Percentiles rank a stretch among this genome's conserved stretches.
Conservation (phyloP, 345 rosid species). For the Ceriops zippeliana region DNA sequence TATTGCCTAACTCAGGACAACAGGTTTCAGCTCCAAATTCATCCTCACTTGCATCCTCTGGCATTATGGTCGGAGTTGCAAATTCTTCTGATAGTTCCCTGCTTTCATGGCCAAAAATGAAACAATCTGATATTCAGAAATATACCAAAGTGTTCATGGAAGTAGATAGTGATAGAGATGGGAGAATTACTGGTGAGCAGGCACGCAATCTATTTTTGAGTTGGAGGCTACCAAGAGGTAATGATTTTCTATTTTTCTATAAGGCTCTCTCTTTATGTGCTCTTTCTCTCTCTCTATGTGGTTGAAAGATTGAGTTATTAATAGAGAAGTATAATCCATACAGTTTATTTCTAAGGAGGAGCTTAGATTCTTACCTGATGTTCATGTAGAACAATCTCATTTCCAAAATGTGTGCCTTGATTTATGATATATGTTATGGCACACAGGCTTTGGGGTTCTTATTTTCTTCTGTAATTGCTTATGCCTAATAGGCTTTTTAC, state of each 20-base stretch:
- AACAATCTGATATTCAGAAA: constrained; percentile 80
- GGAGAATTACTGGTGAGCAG: constrained; percentile 90
- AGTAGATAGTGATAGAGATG: constrained; percentile 94
- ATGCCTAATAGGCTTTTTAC: background rate
- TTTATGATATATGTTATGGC: background rate
- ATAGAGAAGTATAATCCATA: background rate
- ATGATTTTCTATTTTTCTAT: constrained; percentile 7
- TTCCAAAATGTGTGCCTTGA: background rate
- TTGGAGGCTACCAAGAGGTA: constrained; percentile 99
- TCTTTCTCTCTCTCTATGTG: background rate
- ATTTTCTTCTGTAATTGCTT: constrained; percentile 1
- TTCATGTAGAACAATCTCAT: background rate
- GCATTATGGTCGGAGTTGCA: constrained; percentile 37
- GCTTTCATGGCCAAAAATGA: constrained; percentile 87
- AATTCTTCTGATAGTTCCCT: constrained; percentile 55
- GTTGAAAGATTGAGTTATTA: background rate
- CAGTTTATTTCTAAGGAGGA: background rate
- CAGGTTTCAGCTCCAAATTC: constrained; percentile 56
- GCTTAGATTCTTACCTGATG: background rate
- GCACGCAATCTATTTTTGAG: constrained; percentile 89
- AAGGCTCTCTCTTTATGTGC: background rate
- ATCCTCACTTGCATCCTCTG: constrained; percentile 48
- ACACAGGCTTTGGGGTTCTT: background rate
- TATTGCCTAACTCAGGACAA: constrained; percentile 44
- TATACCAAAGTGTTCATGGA: constrained; percentile 85